Base-by-base conservation (phyloP, 225 moss, liverwort and hornwort genomes). In the Bryum argenteum region DNA sequence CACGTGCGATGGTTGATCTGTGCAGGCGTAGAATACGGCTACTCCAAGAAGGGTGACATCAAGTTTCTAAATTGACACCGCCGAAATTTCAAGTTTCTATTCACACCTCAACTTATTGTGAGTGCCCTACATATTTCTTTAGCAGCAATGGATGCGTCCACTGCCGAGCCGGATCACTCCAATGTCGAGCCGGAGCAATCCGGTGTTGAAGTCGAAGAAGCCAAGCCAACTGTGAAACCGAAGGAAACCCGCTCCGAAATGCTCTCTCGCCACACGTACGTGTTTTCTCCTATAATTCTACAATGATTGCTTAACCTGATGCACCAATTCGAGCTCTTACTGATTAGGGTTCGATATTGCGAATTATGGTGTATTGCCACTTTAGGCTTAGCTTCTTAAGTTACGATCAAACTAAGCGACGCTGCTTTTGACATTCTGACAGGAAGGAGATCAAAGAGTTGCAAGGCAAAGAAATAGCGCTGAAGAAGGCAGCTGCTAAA, bases 361-460 rank as follows among this genome's bases (percentile, higher is more conserved):
- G 55, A 50, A 57, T 40, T 61, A 10, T 33, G 26, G 18, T 48
- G 48, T 28, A 18, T 40, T 39, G 15, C 14, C 17, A 18, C 14
- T 66, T 37, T 10, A 4, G 17, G 17, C 7, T 48, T 66, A 3
- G 18, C 38, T 51, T 63, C 1, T 63, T 33, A 33, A 3, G 3
- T 33, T 6, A 33, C 5, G 33, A 33, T 8, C 43, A 33, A 16
- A 38, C 23, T 24, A 33, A 18, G n/a, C 22, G 39, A 41, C 17
- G 63, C 16, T 55, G 50, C 16, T 74, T 18, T 65, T 40, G 45
- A 52, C 44, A 39, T 77, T 39, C 61, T 69, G 4, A 19, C 76
- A 98, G 97, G 87, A 98, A 84, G 71, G 98, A 98, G 85, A 92
- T 98, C 38, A 98, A 98, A 68, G 98, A 98, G 44, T 76, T 98